Conservation (phyloP, 768 basidiomycete species). For the Russula ochroleuca region DNA sequence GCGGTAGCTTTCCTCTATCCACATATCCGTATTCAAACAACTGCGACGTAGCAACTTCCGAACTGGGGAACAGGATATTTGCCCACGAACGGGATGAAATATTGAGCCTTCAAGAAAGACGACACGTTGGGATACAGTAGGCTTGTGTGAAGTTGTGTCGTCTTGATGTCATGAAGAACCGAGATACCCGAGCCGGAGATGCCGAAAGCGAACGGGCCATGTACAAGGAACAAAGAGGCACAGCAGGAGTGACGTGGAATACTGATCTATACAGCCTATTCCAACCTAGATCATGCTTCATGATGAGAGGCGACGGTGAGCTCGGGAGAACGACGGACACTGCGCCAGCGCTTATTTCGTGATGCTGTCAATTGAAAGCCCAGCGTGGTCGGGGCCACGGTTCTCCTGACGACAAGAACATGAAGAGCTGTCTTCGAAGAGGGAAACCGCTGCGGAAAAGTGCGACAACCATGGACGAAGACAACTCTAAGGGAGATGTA, state of each 20-base stretch:
- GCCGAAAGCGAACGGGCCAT: background rate
- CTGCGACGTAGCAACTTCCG: background rate
- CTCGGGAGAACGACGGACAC: background rate
- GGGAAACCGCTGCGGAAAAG: constrained; percentile 1
- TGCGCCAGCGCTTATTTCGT: background rate
- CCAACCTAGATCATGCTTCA: background rate
- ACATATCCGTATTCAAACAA: background rate
- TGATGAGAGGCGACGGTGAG: background rate
- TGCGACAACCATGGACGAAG: background rate
- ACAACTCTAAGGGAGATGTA: background rate
- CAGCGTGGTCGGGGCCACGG: background rate
- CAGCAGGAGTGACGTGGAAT: background rate
- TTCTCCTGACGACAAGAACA: constrained; percentile 4
- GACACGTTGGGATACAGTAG: background rate
- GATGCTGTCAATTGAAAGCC: background rate
- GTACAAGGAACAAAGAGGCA: background rate
- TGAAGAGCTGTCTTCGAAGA: background rate
- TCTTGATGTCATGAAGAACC: background rate
- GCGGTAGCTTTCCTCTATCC: background rate
- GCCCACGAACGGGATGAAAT: background rate
- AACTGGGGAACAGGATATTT: background rate
- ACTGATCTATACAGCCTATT: background rate
- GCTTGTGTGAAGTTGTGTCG: no score
- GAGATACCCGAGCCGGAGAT: background rate
- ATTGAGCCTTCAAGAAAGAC: background rate